Evolutionary conservation across 2,329 filamentous ascomycete genomes (phyloP), one percentile per base, ranked within the genome.

Genomic region (Elsinoe arachidis): DNA sequence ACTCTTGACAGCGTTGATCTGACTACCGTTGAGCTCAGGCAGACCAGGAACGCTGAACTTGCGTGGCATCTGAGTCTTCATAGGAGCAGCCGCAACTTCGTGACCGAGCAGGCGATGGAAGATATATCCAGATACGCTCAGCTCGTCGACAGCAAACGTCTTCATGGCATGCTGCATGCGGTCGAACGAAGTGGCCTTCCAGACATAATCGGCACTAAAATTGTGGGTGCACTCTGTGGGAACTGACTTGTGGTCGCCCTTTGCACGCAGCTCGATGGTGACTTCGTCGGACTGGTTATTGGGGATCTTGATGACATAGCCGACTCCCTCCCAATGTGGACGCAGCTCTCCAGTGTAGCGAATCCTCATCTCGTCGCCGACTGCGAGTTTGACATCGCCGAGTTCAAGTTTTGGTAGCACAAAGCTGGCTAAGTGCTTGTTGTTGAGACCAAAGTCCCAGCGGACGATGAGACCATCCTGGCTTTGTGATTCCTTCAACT

Each of bases 91-190:
- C 26, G 90, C 90, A 59, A 97, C 93, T 69, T 97, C 92, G 67
- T 97, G 90, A 56, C 93, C 93, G 33, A 99, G 83, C 19, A 99
- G 81, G 63, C 93, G 93, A 71, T 99, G 93, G 76, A 97, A 99
- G 63, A 99, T 96, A 74, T 96, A 99, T 37, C 93, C 93, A 19
- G 93, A 97, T 43, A 99, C 92, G 68, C 91, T 96, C 87, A 95
- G 88, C 72, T 99, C 93, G 65, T 99, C 92, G 44, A 97, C 85
- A 5, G 93, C 93, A 69, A 99, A 99, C 0, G 90, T 97, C 79
- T 96, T 97, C 92, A 99, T 97, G 56, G 93, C 95, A 63, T 91
- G 84, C 72, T 99, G 93, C 93, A 99, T 99, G 62, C 93, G 91
- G 68, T 99, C 93, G 70, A 99, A 99, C 0, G 92, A 97, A 0